Conservation (phyloP, 2,329 filamentous ascomycete genomes). For the Grosmannia huntii region DNA sequence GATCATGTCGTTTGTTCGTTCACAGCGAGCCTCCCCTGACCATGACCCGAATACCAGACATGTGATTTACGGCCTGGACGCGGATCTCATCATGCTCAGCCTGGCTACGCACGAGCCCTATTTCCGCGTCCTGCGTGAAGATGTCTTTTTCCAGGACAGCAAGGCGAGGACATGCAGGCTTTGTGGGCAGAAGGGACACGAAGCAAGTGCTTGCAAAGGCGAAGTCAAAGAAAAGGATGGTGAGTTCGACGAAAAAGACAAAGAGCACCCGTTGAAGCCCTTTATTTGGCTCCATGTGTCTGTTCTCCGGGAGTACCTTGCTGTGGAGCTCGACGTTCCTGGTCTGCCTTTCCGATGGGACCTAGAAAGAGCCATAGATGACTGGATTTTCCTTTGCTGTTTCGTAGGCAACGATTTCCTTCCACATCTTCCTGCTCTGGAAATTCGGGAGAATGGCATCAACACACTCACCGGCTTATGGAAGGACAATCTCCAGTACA, state of each 20-base stretch:
- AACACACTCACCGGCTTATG: constrained; percentile 94
- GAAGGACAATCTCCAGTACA: constrained; percentile 78
- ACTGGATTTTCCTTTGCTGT: constrained; percentile 99
- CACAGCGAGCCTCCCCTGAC: constrained; percentile 77
- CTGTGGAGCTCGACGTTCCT: constrained; percentile 74
- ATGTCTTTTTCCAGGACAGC: constrained; percentile 85
- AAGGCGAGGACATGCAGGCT: constrained; percentile 73
- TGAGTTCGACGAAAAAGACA: constrained; percentile 72
- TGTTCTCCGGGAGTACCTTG: constrained; percentile 83
- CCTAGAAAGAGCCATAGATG: constrained; percentile 84
- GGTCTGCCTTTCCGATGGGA: constrained; percentile 81
- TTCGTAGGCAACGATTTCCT: constrained; percentile 98
- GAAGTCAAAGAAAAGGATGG: constrained; percentile 64
- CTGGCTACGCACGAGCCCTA: constrained; percentile 95
- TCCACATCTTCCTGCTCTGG: constrained; percentile 90
- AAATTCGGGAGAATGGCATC: constrained; percentile 94
- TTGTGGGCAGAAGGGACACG: constrained; percentile 87
- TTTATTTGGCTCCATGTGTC: constrained; percentile 98
- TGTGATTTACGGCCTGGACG: constrained; percentile 95
- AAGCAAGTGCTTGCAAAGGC: constrained; percentile 73
- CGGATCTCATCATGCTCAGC: constrained; percentile 96
- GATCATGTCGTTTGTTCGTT: constrained; percentile 96
- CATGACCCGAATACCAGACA: constrained; percentile 95
- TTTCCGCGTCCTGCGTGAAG: constrained; percentile 90
- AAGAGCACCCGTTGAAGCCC: constrained; percentile 61